Conservation (phyloP, 2,329 filamentous ascomycete species). For the Pseudogymnoascus sp. region DNA sequence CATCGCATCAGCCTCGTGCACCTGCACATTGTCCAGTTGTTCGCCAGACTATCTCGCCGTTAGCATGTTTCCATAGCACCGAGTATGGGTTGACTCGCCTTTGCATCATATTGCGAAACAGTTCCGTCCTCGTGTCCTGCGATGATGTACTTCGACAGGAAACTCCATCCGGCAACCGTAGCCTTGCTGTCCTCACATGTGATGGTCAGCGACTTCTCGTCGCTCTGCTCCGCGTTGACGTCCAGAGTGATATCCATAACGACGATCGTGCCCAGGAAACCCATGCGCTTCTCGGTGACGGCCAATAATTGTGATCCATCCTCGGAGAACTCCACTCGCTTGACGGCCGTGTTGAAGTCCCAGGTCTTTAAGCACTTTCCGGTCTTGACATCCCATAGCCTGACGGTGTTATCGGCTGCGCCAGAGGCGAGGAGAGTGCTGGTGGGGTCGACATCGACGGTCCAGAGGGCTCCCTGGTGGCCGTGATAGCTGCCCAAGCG, state of each 20-base stretch:
- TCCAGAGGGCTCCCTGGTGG: constrained; percentile 97
- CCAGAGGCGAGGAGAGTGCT: constrained; percentile 87
- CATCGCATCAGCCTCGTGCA: constrained; percentile 70
- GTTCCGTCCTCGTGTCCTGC: constrained; percentile 95
- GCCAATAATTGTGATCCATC: constrained; percentile 85
- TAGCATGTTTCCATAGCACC: constrained; percentile 11
- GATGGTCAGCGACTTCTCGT: constrained; percentile 77
- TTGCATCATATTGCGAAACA: constrained; percentile 83
- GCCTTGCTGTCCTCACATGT: constrained; percentile 95
- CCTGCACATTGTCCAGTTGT: constrained; percentile 67
- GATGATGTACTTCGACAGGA: constrained; percentile 90
- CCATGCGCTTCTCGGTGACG: constrained; percentile 98
- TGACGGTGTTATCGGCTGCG: constrained; percentile 96
- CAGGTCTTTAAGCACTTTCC: constrained; percentile 92
- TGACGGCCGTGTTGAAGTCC: constrained; percentile 95
- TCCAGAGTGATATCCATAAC: constrained; percentile 85
- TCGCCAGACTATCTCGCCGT: constrained; percentile 57
- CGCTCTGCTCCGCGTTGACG: constrained; percentile 70
- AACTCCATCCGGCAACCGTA: constrained; percentile 95
- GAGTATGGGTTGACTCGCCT: constrained; percentile 43
- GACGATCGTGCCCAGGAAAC: constrained; percentile 86
- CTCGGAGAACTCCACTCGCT: constrained; percentile 94
- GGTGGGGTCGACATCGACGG: constrained; percentile 90
- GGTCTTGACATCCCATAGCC: constrained; percentile 91
- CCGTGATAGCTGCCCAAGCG: constrained; percentile 93